These are phyloP conservation scores for Spencermartinsiella ligniputridi DNA, from an alignment of 1,139 yeast genomes.

Conservation along the genomic window DNA sequence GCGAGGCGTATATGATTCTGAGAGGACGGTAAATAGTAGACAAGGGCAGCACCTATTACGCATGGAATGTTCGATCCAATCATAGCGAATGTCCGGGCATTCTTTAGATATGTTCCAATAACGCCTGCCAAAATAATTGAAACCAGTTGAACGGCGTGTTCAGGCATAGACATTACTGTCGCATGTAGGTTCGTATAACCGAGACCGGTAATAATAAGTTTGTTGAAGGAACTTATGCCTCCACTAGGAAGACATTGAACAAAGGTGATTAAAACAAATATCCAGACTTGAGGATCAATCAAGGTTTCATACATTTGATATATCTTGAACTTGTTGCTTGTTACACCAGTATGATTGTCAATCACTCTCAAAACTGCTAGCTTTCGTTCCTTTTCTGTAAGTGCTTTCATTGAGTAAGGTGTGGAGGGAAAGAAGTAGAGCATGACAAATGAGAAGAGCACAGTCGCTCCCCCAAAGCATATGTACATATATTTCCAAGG, in stretches of 20 bases:
- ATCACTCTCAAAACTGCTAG: slow-evolving; percentile 6
- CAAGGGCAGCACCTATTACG: slow-evolving; percentile 7
- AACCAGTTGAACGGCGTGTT: slow-evolving; percentile 21
- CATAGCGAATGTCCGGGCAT: slow-evolving; percentile 4
- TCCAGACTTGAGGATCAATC: slow-evolving; percentile 40
- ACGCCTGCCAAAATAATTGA: slow-evolving; percentile 16
- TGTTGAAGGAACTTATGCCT: slow-evolving; percentile 20
- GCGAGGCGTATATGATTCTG: slow-evolving; percentile 7
- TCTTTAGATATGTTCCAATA: slow-evolving; percentile 5
- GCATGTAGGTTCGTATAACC: slow-evolving; percentile 15
- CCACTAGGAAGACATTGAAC: slow-evolving; percentile 22
- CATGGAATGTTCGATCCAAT: not conserved
- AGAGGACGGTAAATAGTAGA: slow-evolving; percentile 8
- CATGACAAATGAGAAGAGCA: slow-evolving; percentile 3
- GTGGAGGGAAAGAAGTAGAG: slow-evolving; percentile 6
- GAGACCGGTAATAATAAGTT: slow-evolving; percentile 12
- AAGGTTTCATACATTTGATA: slow-evolving; percentile 43
- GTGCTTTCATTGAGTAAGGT: slow-evolving; percentile 4
- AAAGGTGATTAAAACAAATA: slow-evolving; percentile 32
- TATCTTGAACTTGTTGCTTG: slow-evolving; percentile 45
- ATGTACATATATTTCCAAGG: slow-evolving; percentile 8
- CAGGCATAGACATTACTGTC: slow-evolving; percentile 19
- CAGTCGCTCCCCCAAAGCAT: slow-evolving; percentile 7
- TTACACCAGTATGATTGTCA: slow-evolving; percentile 43
- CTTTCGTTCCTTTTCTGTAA: slow-evolving; percentile 7